Conservation (phyloP, 2,329 filamentous ascomycete genomes). For the Calonectria multiphialidica region DNA sequence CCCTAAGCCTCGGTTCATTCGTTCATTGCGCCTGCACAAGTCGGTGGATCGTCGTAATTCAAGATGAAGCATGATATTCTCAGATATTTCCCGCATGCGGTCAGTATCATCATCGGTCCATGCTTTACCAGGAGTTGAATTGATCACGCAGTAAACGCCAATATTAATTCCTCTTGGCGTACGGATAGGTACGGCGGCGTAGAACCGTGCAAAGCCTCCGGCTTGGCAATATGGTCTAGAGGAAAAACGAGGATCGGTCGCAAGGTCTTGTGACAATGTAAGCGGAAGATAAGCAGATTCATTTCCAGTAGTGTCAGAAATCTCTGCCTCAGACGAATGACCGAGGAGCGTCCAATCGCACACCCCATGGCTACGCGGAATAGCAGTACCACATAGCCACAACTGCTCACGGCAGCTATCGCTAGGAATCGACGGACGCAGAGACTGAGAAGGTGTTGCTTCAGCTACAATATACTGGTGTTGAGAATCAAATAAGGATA, state of each 20-base stretch:
- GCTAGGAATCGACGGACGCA: constrained; percentile 40
- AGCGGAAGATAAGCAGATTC: constrained; percentile 43
- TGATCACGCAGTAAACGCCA: constrained; percentile 52
- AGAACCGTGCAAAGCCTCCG: constrained; percentile 48
- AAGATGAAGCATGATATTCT: constrained; percentile 52
- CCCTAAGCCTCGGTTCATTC: constrained; percentile 53
- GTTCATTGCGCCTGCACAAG: constrained; percentile 46
- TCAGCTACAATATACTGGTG: constrained; percentile 65
- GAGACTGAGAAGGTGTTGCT: constrained; percentile 55
- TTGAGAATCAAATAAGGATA: constrained; percentile 64
- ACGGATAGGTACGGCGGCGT: constrained; percentile 56
- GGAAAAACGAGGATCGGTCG: constrained; percentile 44
- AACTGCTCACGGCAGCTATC: constrained; percentile 29
- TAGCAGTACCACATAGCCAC: constrained; percentile 46
- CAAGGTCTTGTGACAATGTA: constrained; percentile 50
- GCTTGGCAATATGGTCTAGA: constrained; percentile 37
- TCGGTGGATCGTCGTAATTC: constrained; percentile 44
- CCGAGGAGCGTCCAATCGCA: constrained; percentile 45
- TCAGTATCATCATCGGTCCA: constrained; percentile 45
- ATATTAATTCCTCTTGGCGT: constrained; percentile 56
- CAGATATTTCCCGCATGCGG: constrained; percentile 43
- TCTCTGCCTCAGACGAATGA: not conserved
- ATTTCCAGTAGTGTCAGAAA: not conserved
- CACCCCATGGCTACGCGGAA: constrained; percentile 44
- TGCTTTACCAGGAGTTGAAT: constrained; percentile 8